Percentiles rank a stretch among this genome's conserved stretches.
Evolutionary conservation across 208 protist genomes (phyloP).

Genomic region (Sergeia podlipaevii): DNA sequence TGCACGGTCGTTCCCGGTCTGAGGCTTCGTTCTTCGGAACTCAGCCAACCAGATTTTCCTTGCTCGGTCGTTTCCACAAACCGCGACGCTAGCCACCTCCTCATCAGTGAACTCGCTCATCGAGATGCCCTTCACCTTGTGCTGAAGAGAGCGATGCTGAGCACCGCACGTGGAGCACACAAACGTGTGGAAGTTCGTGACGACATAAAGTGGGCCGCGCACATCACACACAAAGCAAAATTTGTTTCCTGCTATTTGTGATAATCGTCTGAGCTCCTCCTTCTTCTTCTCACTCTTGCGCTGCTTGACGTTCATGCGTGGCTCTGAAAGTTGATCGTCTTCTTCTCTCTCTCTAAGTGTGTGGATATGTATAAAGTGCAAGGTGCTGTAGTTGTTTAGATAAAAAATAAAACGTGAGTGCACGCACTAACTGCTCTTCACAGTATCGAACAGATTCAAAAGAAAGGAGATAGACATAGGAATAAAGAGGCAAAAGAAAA

Average conservation of each 20-base stretch:
- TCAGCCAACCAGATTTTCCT: slow-evolving; percentile 47
- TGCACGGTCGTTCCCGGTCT: slow-evolving; percentile 26
- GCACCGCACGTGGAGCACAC: slow-evolving; percentile 83
- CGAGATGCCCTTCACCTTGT: slow-evolving; percentile 87
- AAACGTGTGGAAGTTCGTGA: slow-evolving; percentile 63
- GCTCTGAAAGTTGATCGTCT: not conserved
- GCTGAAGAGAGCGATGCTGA: slow-evolving; percentile 76
- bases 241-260: slow-evolving; percentile 58
- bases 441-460: no score
- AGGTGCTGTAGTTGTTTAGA: not conserved
- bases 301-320: slow-evolving; percentile 56
- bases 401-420: not conserved
- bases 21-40: slow-evolving; percentile 34
- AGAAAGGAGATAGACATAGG: not conserved
- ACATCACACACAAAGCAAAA: slow-evolving; percentile 69
- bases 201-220: slow-evolving; percentile 74
- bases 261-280: slow-evolving; percentile 54
- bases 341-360: not conserved
- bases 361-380: not conserved
- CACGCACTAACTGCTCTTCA: no score
- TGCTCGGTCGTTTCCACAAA: slow-evolving; percentile 68
- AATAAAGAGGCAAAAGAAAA: slow-evolving; percentile 6
- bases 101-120: slow-evolving; percentile 80
- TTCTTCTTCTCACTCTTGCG: slow-evolving; percentile 57
- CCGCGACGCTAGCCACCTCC: slow-evolving; percentile 45